Percentiles rank a stretch among this genome's conserved stretches.
Evolutionary conservation across 208 protist genomes (phyloP).

Genomic region (Leishmania tarentolae): DNA sequence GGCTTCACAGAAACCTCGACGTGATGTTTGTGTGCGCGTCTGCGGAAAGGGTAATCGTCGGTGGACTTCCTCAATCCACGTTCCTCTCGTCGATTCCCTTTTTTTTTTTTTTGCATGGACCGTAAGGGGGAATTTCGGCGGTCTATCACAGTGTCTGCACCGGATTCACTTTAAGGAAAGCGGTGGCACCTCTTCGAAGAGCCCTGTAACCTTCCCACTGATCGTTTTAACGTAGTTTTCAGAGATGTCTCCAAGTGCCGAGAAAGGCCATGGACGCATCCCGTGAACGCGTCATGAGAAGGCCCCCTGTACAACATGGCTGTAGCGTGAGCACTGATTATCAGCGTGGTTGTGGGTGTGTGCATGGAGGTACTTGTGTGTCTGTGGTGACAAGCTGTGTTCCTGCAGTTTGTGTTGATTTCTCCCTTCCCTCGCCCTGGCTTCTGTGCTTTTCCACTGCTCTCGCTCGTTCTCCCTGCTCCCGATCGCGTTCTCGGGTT

Average conservation of each 20-base stretch:
- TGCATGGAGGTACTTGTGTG: neutral
- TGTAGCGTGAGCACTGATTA: neutral
- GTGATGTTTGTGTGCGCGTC: neutral
- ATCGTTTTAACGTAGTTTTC: neutral
- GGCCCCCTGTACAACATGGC: neutral
- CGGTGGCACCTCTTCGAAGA: neutral
- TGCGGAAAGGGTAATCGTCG: neutral
- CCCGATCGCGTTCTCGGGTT: neutral
- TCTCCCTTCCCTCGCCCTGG: too few relatives aligned
- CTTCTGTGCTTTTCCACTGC: neutral
- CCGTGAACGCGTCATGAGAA: neutral
- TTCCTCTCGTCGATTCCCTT: neutral
- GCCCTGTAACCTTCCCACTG: neutral
- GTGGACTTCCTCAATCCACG: neutral
- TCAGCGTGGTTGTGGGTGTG: neutral
- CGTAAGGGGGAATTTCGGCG: too few relatives aligned
- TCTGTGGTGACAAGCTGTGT: neutral
- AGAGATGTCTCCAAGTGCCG: neutral
- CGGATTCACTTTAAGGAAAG: neutral
- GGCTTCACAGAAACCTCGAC: neutral
- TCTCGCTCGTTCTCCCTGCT: neutral
- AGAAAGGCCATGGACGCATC: neutral
- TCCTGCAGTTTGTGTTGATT: neutral
- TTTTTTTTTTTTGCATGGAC: too few relatives aligned
- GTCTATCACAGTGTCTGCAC: too few relatives aligned